A percentile compares a stretch with the other conserved stretches of the same genome.
Conservation (phyloP, 2,329 filamentous ascomycete species). For the Fusarium metavorans region DNA sequence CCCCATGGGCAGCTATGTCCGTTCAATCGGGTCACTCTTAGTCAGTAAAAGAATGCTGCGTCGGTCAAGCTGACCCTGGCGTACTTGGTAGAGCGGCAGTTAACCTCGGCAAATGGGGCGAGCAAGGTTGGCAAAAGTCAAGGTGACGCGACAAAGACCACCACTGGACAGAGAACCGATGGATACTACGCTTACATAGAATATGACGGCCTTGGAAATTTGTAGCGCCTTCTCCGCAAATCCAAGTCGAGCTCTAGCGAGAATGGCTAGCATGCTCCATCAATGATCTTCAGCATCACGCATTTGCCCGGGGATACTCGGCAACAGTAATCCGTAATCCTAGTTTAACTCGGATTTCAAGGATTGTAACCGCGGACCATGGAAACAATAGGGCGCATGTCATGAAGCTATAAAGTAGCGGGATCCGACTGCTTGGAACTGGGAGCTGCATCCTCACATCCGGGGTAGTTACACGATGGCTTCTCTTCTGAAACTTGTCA, state of each 20-base stretch:
- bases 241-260: neutral
- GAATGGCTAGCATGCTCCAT: neutral
- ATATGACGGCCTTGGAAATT: neutral
- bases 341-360: neutral
- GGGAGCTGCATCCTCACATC: neutral
- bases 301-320: neutral
- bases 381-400: neutral
- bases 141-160: neutral
- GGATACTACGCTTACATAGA: neutral
- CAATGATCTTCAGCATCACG: neutral
- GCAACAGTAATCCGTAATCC: neutral
- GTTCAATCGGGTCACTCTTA: neutral
- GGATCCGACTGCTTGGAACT: neutral
- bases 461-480: neutral
- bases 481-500: neutral
- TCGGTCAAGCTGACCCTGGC: neutral
- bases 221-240: neutral
- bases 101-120: neutral
- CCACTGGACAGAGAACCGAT: neutral
- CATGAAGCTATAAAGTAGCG: neutral
- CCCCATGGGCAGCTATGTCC: conserved; percentile 3
- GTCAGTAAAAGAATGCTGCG: neutral
- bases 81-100: neutral
- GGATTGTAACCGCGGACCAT: neutral
- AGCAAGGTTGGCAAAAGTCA: neutral